Base-by-base conservation (phyloP, 441 rosid species). In the Jatropha podagrica region DNA sequence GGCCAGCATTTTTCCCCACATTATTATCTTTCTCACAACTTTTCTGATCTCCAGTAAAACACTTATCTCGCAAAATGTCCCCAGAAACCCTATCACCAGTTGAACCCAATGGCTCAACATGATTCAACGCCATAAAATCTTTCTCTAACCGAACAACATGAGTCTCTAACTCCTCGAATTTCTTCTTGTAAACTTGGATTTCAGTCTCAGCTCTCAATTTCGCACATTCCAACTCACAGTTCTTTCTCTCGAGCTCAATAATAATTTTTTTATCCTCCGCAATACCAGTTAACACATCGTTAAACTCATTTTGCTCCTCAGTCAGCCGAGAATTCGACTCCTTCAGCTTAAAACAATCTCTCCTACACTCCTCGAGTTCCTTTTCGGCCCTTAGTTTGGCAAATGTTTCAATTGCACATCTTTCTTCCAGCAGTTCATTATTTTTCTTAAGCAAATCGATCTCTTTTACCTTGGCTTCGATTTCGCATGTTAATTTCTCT, bases 121-220 rank as follows among this genome's bases (percentile, higher is more conserved):
- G 62, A 8, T 9, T 15, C 56, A 76, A 44, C 18, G n/a, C 4
- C 26, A 8, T 32, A 1, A 55, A 18, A 13, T 80, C 79, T 23
- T 23, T 51, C 76, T 85, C 86, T 68, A 80, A 13, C 20, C 23
- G 3, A 12, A 23, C 41, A 46, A 81, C 65, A 72, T 71, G 69
- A 4, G 59, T 38, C 23, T 72, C 80, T 52, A 85, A 60, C 1
- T 69, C 78, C 37, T 56, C 54, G 20, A 55, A 79, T 69, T 68
- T 83, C 49, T 13, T 73, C 77, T 41, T 71, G 58, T 65, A 40
- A 38, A 42, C 15, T 56, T 80, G 76, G 1, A 20, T 2, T 41
- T 77, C 80, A 1, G 23, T 32, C 67, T 70, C 78, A 10, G 67
- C 75, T 23, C 49, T 79, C 32, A 26, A 37, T 37, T 46, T 82